phyloP scores from a whole-genome alignment of 1,284 basidiomycete genomes.

The Agroathelia rolfsii region DNA sequence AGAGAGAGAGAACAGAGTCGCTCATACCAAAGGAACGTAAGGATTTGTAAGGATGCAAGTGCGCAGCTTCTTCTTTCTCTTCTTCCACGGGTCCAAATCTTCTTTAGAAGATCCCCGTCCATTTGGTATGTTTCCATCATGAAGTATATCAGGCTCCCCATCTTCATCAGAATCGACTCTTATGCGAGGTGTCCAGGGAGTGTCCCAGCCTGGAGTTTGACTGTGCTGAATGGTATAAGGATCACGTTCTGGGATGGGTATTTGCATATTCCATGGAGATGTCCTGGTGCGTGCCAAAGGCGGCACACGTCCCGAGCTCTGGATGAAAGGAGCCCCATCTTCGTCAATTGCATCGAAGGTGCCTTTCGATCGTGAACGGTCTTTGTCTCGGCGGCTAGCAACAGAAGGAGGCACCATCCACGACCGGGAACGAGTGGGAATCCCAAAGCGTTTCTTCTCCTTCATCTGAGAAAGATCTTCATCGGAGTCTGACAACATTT shows the following conservation, averaged over 20 bases:
- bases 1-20: slow-evolving; percentile 7
- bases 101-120: no score
- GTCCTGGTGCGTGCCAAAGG: slow-evolving; percentile 11
- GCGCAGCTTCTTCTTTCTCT: slow-evolving; percentile 44
- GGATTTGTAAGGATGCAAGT: slow-evolving; percentile 59
- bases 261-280: slow-evolving; percentile 19
- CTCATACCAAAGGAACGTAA: slow-evolving; percentile 66
- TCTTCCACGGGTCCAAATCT: slow-evolving; percentile 28
- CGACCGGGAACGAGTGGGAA: slow-evolving; percentile 29
- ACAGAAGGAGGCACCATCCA: slow-evolving; percentile 25
- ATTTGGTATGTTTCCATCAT: no score
- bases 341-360: slow-evolving; percentile 11
- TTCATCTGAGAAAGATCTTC: slow-evolving; percentile 11
- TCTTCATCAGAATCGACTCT: no score
- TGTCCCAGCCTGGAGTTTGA: slow-evolving; percentile 55
- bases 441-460: slow-evolving; percentile 21
- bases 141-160: slow-evolving; percentile 21
- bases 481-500: not conserved
- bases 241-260: slow-evolving; percentile 29
- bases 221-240: slow-evolving; percentile 46
- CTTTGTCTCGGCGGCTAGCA: no score
- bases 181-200: slow-evolving; percentile 50
- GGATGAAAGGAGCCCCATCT: not conserved
- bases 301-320: slow-evolving; percentile 11
- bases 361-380: slow-evolving; percentile 21